Base-by-base conservation (phyloP, 129 eudicot species). In the Ambrosia artemisiifolia region DNA sequence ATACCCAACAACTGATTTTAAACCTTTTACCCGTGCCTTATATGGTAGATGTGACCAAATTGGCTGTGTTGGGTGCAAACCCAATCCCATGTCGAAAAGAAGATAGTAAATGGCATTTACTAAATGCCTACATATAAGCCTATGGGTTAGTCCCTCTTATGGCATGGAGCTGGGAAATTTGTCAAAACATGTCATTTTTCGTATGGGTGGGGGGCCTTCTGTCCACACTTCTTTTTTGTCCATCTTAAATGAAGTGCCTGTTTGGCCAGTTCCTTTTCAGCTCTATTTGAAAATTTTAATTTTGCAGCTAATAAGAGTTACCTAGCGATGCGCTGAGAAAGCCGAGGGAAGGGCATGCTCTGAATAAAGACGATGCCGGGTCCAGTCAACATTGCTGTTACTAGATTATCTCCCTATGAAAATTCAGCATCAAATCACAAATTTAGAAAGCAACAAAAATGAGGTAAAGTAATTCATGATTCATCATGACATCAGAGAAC, bases 321-420 rank as follows among this genome's bases (percentile, higher is more conserved):
- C 98, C 98, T 86, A 53, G 98, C 98, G 53, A 94, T 87, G 67
- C 98, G 97, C 50, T 90, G 98, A 74, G 98, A 94, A 77, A 94
- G 86, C 73, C 97, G 78, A 42, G 88, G 91, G 79, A 94, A 94
- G 28, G 98, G 98, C 87, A 94, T 76, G 78, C 98, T 94, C 74
- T 94, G 98, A 67, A 94, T 94, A 65, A 94, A 94, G 32, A 94
- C 98, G 32, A 94, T 94, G 8, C 98, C 98, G 6, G 98, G 98
- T 65, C 98, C 98, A 2, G 98, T 94, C 76, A 94, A 67, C 80
- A 78, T 88, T 47, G 93, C 98, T 62, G 95, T 87, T 42, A 88
- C 89, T 34, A 85, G 69, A 82, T 94, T 94, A 35, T 94, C 98
- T 19, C 87, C 96, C 98, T 94, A 83, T 2, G 46, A 61, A 56